Evolutionary conservation across 306 rosid species (phyloP).

Genomic region (Castanea sativa): DNA sequence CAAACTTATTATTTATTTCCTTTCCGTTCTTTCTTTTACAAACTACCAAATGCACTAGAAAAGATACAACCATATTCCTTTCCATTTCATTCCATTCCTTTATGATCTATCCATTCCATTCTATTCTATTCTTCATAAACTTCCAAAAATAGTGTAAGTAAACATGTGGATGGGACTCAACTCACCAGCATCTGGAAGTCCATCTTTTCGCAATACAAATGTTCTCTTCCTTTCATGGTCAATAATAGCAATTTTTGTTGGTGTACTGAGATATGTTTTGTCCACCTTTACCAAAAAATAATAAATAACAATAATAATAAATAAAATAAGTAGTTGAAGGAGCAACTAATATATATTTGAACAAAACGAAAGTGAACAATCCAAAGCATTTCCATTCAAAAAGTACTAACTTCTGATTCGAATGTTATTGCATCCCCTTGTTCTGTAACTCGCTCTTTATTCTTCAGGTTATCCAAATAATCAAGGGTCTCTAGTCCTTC

Average conservation of each 20-base stretch:
- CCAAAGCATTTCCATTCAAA: neutral
- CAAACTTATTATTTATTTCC: too few species aligned
- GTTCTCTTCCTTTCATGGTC: slow-evolving; percentile 85
- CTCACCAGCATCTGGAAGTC: slow-evolving; percentile 89
- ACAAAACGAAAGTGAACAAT: slow-evolving; percentile 1
- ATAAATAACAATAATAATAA: neutral
- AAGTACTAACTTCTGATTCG: slow-evolving; percentile 60
- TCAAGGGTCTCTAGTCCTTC: slow-evolving; percentile 85
- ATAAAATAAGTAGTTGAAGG: slow-evolving; percentile 5
- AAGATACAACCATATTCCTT: too few species aligned
- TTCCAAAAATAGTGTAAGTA: neutral
- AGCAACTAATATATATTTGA: slow-evolving; percentile 14
- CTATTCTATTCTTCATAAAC: too few species aligned
- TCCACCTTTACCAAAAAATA: slow-evolving; percentile 52
- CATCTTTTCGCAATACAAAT: slow-evolving; percentile 63
- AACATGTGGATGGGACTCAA: neutral
- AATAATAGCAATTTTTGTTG: slow-evolving; percentile 72
- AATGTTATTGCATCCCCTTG: slow-evolving; percentile 81
- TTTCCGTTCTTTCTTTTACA: too few species aligned
- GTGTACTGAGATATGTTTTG: slow-evolving; percentile 64
- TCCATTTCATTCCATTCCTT: too few species aligned
- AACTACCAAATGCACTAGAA: too few species aligned
- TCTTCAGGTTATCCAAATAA: slow-evolving; percentile 76
- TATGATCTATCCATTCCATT: too few species aligned
- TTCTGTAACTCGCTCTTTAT: slow-evolving; percentile 63